phyloP scores from a whole-genome alignment of 129 eudicot species.

The Deinandra increscens region DNA sequence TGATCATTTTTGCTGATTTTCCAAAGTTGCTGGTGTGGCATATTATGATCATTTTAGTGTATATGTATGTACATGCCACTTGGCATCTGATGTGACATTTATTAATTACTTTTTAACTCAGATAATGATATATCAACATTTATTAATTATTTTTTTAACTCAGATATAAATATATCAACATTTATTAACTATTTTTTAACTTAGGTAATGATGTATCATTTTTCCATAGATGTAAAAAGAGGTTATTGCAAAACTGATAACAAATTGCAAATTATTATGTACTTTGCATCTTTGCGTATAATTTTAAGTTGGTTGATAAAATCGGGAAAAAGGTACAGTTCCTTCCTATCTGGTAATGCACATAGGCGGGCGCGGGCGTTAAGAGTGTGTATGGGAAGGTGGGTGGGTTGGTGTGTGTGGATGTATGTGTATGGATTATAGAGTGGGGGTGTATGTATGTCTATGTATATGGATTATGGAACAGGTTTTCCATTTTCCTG shows the following conservation, averaged over 20 bases:
- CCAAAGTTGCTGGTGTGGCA: not conserved
- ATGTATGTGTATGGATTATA: too few relatives aligned
- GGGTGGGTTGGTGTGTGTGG: not conserved
- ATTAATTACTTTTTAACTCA: conserved; percentile 3
- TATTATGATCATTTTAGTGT: not conserved
- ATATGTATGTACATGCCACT: not conserved
- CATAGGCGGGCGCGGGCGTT: too few relatives aligned
- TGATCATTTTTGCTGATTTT: too few relatives aligned
- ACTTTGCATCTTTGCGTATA: not conserved
- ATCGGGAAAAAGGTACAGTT: not conserved
- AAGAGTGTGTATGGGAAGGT: not conserved
- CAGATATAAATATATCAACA: too few relatives aligned
- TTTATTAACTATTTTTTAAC: too few relatives aligned
- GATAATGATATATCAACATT: too few relatives aligned
- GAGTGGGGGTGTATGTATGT: too few relatives aligned
- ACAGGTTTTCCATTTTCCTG: too few relatives aligned
- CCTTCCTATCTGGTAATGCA: not conserved
- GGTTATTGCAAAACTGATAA: not conserved
- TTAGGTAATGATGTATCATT: not conserved
- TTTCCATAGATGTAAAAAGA: not conserved
- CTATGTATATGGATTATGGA: too few relatives aligned
- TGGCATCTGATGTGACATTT: not conserved
- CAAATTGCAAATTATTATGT: not conserved
- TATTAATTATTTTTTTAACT: too few relatives aligned
- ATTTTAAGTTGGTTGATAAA: not conserved